Evolutionary conservation across 371 early-diverging fungal species (phyloP).

Genomic region (Massospora cicadina): DNA sequence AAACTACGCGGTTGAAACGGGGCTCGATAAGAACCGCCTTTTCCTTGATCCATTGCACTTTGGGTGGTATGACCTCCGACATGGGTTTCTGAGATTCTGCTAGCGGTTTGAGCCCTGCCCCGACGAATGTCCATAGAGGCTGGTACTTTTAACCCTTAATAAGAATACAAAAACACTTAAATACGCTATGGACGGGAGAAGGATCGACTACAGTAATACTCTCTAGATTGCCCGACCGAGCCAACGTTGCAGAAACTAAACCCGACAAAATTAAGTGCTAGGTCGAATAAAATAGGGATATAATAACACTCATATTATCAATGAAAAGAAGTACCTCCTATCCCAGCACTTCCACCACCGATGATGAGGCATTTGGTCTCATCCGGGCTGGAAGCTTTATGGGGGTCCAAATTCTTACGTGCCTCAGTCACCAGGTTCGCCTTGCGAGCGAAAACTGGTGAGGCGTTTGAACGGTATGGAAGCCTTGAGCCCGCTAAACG

Average conservation of each 20-base stretch:
- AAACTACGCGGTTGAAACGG: conserved; percentile 38
- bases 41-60: conserved; percentile 60
- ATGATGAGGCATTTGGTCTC: conserved; percentile 32
- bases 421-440: not conserved
- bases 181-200: conserved; percentile 50
- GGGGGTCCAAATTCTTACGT: not conserved
- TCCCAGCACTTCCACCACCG: conserved; percentile 47
- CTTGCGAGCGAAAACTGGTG: not conserved
- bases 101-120: conserved; percentile 67
- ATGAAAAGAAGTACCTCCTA: conserved; percentile 24
- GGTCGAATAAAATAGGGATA: not conserved
- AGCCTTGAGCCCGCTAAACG: not conserved
- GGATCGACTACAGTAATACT: conserved; percentile 71
- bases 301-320: not conserved
- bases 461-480: not conserved
- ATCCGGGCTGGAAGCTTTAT: not conserved
- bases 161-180: not conserved
- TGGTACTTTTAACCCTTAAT: conserved; percentile 43
- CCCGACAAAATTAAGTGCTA: too few relatives aligned
- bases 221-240: conserved; percentile 37
- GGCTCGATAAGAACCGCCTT: conserved; percentile 49
- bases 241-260: conserved; percentile 37
- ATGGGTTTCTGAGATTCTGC: conserved; percentile 45
- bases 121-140: conserved; percentile 79
- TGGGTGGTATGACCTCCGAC: conserved; percentile 41